Conservation (phyloP, 2,329 filamentous ascomycete species). For the Herpotrichia juniperi region DNA sequence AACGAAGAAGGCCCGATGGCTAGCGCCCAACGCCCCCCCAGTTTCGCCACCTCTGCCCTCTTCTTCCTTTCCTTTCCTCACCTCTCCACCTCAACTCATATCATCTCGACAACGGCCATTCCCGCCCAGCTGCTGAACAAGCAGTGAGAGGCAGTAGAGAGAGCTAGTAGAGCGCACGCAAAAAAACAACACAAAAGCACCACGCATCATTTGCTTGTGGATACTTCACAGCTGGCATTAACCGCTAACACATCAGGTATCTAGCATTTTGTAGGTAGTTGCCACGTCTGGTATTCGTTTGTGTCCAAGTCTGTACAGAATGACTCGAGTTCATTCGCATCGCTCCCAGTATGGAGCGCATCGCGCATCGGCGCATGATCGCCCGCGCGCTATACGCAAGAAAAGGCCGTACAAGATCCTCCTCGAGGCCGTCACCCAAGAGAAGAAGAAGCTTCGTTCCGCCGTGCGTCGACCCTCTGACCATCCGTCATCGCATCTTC, state of each 20-base stretch:
- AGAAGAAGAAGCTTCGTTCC: conserved; percentile 65
- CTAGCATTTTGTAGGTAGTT: conserved; percentile 3
- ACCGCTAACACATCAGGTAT: conserved; percentile 3
- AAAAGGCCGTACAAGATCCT: conserved; percentile 63
- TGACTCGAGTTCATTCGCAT: conserved; percentile 31
- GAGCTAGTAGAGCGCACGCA: conserved; percentile 1
- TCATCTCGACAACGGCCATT: not conserved
- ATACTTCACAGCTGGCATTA: not conserved
- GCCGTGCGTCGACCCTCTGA: conserved; percentile 43
- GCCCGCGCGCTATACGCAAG: conserved; percentile 26
- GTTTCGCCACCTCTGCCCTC: not conserved
- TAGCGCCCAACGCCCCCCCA: not conserved
- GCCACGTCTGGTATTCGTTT: not conserved
- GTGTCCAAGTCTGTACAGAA: conserved; percentile 7
- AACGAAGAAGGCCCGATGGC: not conserved
- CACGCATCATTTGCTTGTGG: not conserved
- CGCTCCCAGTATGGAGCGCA: conserved; percentile 25
- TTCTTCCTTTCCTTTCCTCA: not conserved
- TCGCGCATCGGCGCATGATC: conserved; percentile 25
- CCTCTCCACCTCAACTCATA: not conserved
- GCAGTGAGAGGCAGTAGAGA: not conserved
- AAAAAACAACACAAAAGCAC: not conserved
- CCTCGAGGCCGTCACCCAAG: conserved; percentile 62
- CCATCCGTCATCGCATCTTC: conserved; percentile 3
- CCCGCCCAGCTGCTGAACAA: not conserved